phyloP scores from a whole-genome alignment of 164 flowering plant species.

The Macadamia integrifolia region DNA sequence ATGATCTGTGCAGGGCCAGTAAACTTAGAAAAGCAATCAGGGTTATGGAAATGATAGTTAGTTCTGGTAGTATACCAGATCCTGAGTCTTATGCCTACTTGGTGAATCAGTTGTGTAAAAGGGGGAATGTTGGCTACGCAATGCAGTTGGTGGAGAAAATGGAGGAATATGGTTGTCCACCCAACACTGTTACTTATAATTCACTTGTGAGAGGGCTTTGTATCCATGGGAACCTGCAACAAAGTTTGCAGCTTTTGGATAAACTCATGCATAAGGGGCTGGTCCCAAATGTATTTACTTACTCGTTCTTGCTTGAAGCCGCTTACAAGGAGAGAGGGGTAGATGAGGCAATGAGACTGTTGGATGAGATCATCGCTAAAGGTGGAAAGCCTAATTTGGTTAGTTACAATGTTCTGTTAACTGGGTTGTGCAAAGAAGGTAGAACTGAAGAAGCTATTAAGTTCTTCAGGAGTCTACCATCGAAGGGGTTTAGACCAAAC shows the following conservation, averaged over 20 bases:
- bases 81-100: constrained; percentile 53
- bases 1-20: constrained; percentile 65
- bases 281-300: constrained; percentile 72
- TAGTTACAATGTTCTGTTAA: constrained; percentile 77
- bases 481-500: constrained; percentile 70
- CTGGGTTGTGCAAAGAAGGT: constrained; percentile 83
- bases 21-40: constrained; percentile 58
- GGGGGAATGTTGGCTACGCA: constrained; percentile 74
- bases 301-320: constrained; percentile 76
- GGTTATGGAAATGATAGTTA: constrained; percentile 71
- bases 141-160: constrained; percentile 79
- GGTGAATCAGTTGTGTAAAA: constrained; percentile 67
- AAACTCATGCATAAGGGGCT: constrained; percentile 60
- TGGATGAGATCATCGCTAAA: constrained; percentile 64
- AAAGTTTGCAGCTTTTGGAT: constrained; percentile 64
- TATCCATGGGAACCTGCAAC: constrained; percentile 52
- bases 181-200: constrained; percentile 61
- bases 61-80: constrained; percentile 58
- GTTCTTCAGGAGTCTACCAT: constrained; percentile 59
- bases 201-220: constrained; percentile 77
- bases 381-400: constrained; percentile 86
- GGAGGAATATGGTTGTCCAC: constrained; percentile 67
- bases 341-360: constrained; percentile 63
- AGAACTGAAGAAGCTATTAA: constrained; percentile 60
- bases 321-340: constrained; percentile 79